Base-by-base conservation (phyloP, 768 basidiomycete genomes). In the Cystobasidium tubakii region DNA sequence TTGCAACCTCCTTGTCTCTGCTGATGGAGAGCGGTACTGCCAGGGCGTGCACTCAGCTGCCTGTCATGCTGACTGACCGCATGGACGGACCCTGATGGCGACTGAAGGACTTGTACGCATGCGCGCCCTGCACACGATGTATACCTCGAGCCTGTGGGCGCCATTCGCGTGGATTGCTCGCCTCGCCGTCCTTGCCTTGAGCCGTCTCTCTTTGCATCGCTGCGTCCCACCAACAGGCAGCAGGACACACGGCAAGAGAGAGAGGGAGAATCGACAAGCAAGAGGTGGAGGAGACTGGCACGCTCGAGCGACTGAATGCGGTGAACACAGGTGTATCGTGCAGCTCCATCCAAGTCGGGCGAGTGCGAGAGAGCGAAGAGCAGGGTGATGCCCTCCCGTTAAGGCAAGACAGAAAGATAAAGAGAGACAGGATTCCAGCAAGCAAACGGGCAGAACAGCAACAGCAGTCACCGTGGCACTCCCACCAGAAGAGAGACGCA, bases 391-490 rank as follows among this genome's bases (percentile, higher is more conserved):
- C 57, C 25, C 57, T 44, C 36, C 36, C 63, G 63, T 31, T 31
- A 44, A 65, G 43, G 63, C 63, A 44, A 39, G 6, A 65, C 33
- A 63, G 25, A 31, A 4, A n/a, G 6, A 63, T 6, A 31, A 31
- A 31, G 36, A 9, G 27, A 31, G 25, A 39, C 31, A 55, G 54
- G 23, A 55, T 55, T 21, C 54, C 46, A 50, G 46, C 46, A 21
- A 50, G 15, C n/a, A 50, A 19, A 21, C 12, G 46, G 7, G 15
- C n/a, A 50, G 10, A 50, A 21, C 29, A 23, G 29, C 54, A 55
- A 10, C 34, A 62, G 57, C 29, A 62, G 57, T 34, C 57, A 60
- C 23, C 57, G 57, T 60, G 57, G 57, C 57, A 29, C 25, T 60
- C 12, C 57, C 57, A 60, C 57, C 57, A 15, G 25, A 7, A 46